Evolutionary conservation across 2,329 filamentous ascomycete genomes (phyloP).

Genomic region (Scedosporium boydii): DNA sequence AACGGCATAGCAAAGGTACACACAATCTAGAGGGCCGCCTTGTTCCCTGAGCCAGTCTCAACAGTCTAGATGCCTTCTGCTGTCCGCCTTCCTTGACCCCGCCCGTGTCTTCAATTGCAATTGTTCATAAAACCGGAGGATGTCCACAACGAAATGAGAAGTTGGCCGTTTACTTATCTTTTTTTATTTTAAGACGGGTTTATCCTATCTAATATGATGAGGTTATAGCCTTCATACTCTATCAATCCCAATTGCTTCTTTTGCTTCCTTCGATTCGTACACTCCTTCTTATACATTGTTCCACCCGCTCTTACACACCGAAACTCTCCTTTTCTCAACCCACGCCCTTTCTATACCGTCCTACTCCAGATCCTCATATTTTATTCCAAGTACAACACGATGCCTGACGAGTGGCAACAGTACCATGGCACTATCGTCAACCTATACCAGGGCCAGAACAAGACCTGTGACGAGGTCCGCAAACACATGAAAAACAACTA

Average conservation of each 20-base stretch:
- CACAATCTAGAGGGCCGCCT: too few relatives aligned
- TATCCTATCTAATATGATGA: too few relatives aligned
- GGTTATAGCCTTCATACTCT: not conserved
- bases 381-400: constrained; percentile 15
- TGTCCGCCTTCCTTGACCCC: too few relatives aligned
- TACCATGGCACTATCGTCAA: constrained; percentile 24
- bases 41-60: too few relatives aligned
- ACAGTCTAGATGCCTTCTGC: too few relatives aligned
- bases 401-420: constrained; percentile 35
- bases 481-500: constrained; percentile 27
- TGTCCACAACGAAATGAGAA: too few relatives aligned
- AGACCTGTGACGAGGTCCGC: constrained; percentile 30
- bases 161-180: too few relatives aligned
- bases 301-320: not conserved
- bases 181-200: too few relatives aligned
- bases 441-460: constrained; percentile 29
- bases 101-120: too few relatives aligned
- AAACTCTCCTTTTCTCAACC: not conserved
- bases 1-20: too few relatives aligned
- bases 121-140: too few relatives aligned
- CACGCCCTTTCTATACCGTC: too few relatives aligned
- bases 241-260: not conserved
- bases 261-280: not conserved
- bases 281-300: not conserved
- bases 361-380: not conserved